Conservation (phyloP, 2,329 filamentous ascomycete genomes). For the Arthroderma sp. region DNA sequence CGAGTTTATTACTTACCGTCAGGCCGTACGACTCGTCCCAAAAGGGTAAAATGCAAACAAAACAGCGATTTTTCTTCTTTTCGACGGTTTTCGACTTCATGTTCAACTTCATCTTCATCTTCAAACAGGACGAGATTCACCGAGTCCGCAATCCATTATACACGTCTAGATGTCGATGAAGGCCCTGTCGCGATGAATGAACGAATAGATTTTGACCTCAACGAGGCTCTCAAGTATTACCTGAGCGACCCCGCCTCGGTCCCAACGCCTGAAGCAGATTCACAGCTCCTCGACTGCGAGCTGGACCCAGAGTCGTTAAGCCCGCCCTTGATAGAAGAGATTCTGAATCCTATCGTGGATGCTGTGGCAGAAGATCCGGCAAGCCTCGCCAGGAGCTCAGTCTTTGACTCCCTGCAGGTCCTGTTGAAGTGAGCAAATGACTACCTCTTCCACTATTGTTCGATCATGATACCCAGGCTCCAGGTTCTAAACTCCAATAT, state of each 20-base stretch:
- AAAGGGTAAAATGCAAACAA: slow-evolving; percentile 25
- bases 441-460: too few species aligned
- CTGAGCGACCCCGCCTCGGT: slow-evolving; percentile 83
- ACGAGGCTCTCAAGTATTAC: slow-evolving; percentile 91
- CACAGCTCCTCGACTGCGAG: slow-evolving; percentile 78
- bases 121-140: too few species aligned
- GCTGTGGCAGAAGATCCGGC: slow-evolving; percentile 85
- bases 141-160: neutral
- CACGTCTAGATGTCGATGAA: neutral
- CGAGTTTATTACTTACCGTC: neutral
- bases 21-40: slow-evolving; percentile 7
- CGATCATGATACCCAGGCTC: slow-evolving; percentile 34
- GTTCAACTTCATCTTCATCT: too few species aligned
- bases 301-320: slow-evolving; percentile 77
- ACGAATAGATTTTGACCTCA: slow-evolving; percentile 76
- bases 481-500: slow-evolving; percentile 51
- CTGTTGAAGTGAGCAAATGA: slow-evolving; percentile 90
- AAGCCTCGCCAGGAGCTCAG: slow-evolving; percentile 62
- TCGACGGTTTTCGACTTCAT: neutral
- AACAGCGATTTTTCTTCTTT: slow-evolving; percentile 9
- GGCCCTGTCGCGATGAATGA: slow-evolving; percentile 47
- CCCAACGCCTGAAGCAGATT: slow-evolving; percentile 72
- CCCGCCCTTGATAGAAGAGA: slow-evolving; percentile 64
- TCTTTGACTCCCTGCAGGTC: slow-evolving; percentile 90
- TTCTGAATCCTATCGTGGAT: slow-evolving; percentile 86